Conservation (phyloP, 2,329 filamentous ascomycete species). For the Leptographium galeiforme region DNA sequence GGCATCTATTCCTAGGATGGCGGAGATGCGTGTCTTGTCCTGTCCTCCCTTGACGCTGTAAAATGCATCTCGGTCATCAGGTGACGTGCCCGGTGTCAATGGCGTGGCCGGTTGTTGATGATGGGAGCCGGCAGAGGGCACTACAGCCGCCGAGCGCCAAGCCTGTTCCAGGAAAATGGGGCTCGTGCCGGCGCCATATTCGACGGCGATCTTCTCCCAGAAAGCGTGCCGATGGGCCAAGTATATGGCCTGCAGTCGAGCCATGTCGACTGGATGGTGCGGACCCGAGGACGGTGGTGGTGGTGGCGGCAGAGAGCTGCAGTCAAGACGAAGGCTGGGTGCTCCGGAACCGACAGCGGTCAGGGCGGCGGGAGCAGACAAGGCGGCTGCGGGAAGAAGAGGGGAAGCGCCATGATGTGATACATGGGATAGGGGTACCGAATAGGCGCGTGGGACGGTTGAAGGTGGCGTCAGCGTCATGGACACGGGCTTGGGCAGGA, state of each 20-base stretch:
- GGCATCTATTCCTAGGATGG: slow-evolving; percentile 47
- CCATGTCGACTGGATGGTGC: slow-evolving; percentile 42
- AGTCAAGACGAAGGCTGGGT: slow-evolving; percentile 44
- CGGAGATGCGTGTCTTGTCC: slow-evolving; percentile 49
- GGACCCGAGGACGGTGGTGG: slow-evolving; percentile 19
- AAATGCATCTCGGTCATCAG: slow-evolving; percentile 30
- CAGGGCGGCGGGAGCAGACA: slow-evolving; percentile 18
- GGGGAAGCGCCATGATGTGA: slow-evolving; percentile 31
- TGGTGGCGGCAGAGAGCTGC: slow-evolving; percentile 29
- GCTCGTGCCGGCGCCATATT: slow-evolving; percentile 53
- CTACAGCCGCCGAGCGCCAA: slow-evolving; percentile 39
- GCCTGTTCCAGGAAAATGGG: slow-evolving; percentile 55
- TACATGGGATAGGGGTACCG: slow-evolving; percentile 25
- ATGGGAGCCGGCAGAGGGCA: slow-evolving; percentile 9
- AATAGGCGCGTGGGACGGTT: slow-evolving; percentile 24
- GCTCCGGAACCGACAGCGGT: slow-evolving; percentile 7
- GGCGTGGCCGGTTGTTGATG: slow-evolving; percentile 26
- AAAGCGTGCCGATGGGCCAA: slow-evolving; percentile 56
- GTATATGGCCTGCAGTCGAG: slow-evolving; percentile 57
- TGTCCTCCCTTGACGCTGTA: slow-evolving; percentile 20
- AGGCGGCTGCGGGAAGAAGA: slow-evolving; percentile 28
- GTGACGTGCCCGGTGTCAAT: slow-evolving; percentile 39
- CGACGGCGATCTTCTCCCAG: slow-evolving; percentile 58
- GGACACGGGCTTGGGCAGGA: slow-evolving; percentile 51
- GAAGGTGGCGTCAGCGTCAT: slow-evolving; percentile 31